Evolutionary conservation across 441 rosid genomes (phyloP).

Genomic region (Erysimum cheiri): DNA sequence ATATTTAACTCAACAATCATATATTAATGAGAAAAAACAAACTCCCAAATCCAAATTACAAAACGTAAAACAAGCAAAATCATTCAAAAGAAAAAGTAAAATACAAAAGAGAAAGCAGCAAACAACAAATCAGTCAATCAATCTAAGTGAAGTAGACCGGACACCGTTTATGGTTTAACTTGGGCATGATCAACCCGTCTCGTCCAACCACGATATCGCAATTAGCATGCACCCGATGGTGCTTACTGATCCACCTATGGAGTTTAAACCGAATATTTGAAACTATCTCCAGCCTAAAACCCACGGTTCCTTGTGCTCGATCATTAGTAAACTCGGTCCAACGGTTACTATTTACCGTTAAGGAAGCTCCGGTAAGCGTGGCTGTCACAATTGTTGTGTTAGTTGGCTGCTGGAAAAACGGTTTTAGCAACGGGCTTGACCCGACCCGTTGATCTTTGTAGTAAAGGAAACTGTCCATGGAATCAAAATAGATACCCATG

Average conservation of each 20-base stretch:
- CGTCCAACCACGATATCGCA: conserved; percentile 64
- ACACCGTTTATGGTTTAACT: conserved; percentile 57
- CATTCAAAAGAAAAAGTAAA: conserved; percentile 58
- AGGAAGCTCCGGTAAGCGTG: conserved; percentile 59
- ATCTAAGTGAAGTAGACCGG: conserved; percentile 65
- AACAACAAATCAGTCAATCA: conserved; percentile 10
- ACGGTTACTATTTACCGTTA: conserved; percentile 58
- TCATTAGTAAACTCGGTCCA: conserved; percentile 74
- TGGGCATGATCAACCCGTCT: conserved; percentile 61
- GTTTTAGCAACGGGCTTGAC: conserved; percentile 48
- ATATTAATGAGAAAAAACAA: conserved; percentile 27
- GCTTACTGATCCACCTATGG: conserved; percentile 61
- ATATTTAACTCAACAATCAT: conserved; percentile 11
- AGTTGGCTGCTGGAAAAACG: conserved; percentile 74
- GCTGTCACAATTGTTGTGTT: conserved; percentile 50
- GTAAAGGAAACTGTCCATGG: conserved; percentile 58
- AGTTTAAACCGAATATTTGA: conserved; percentile 67
- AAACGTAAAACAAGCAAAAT: conserved; percentile 22
- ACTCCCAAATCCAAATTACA: conserved; percentile 30
- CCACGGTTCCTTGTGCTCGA: conserved; percentile 57
- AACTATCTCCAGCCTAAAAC: conserved; percentile 66
- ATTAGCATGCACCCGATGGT: conserved; percentile 70
- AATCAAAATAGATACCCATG: conserved; percentile 63
- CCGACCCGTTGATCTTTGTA: conserved; percentile 70
- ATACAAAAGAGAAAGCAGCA: conserved; percentile 19